Base-by-base conservation (phyloP, 2,329 filamentous ascomycete species). In the Didymella pinodella region DNA sequence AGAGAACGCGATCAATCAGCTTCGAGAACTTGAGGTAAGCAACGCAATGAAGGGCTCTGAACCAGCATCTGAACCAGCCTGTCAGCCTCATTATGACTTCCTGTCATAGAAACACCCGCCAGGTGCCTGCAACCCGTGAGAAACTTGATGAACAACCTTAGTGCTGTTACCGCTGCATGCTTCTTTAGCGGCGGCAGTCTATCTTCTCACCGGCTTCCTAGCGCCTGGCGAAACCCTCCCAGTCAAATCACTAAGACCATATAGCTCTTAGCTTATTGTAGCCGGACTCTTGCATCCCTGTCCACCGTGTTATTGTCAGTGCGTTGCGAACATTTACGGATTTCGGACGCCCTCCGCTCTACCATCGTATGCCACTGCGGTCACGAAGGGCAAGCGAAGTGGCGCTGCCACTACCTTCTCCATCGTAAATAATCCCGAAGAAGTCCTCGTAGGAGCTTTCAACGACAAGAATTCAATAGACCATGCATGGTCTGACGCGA, bases 401-500 rank as follows among this genome's bases (percentile, higher is more conserved):
- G 50, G 56, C 49, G 46, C 16, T 32, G 50, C 26, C 20, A 16
- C 50, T 54, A 50, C 40, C 20, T 29, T 38, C 7, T 18, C 25
- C 28, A 12, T 22, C 43, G 25, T 47, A 25, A 43, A 43, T 44
- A 12, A n/a, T 36, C 18, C 18, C 29, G 25, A 7, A 5, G 6
- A 4, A 2, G n/a, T 40, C 12, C 40, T 51, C 45, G 47, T 51
- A n/a, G 50, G 40, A 48, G 38, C 18, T 10, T 36, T 29, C 16
- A 10, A 48, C 55, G 44, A 48, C 36, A 52, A 52, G 18, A 2
- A 44, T 44, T 51, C 64, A 65, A 64, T 64, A 65, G 38, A 57
- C 48, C 45, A 47, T 63, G 64, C 62, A 65, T 64, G 28, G 38
- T 63, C 51, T 61, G 51, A 61, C 46, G 52, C 54, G 57, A 59